These are phyloP conservation scores for Colletotrichum karsti DNA, from an alignment of 2,329 filamentous ascomycete genomes.

Conservation along the genomic window DNA sequence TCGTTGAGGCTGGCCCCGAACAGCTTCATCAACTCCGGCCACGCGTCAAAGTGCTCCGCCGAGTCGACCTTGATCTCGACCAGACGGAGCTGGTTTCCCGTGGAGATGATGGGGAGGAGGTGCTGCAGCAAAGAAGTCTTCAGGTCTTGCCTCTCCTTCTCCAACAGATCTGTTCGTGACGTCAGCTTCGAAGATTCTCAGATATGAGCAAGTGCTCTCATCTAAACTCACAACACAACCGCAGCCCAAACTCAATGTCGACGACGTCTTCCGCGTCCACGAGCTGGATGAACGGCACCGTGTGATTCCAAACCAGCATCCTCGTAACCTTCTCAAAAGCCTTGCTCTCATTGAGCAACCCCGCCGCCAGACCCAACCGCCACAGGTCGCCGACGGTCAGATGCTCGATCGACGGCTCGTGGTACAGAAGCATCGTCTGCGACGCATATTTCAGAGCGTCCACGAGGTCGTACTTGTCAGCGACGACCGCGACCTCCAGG, in stretches of 20 bases:
- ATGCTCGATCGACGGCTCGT: slow-evolving; percentile 24
- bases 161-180: slow-evolving; percentile 11
- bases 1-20: slow-evolving; percentile 26
- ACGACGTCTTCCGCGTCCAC: slow-evolving; percentile 23
- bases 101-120: slow-evolving; percentile 24
- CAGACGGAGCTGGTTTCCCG: slow-evolving; percentile 25
- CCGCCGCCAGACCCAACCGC: slow-evolving; percentile 24
- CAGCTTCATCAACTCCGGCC: slow-evolving; percentile 28
- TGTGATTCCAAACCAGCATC: slow-evolving; percentile 24
- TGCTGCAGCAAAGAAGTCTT: slow-evolving; percentile 27
- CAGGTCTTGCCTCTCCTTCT: slow-evolving; percentile 28
- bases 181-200: background rate
- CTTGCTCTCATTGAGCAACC: slow-evolving; percentile 20
- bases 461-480: slow-evolving; percentile 36
- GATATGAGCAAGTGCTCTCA: background rate
- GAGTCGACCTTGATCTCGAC: slow-evolving; percentile 30
- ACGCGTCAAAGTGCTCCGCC: slow-evolving; percentile 27
- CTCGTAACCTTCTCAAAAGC: slow-evolving; percentile 25
- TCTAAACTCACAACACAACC: slow-evolving; percentile 25
- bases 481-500: slow-evolving; percentile 37
- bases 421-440: slow-evolving; percentile 24
- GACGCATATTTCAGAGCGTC: slow-evolving; percentile 24
- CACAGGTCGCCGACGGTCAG: slow-evolving; percentile 27
- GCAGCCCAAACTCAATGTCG: slow-evolving; percentile 26
- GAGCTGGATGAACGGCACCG: slow-evolving; percentile 25